phyloP scores from a whole-genome alignment of 345 rosid genomes.

The Salix viminalis region DNA sequence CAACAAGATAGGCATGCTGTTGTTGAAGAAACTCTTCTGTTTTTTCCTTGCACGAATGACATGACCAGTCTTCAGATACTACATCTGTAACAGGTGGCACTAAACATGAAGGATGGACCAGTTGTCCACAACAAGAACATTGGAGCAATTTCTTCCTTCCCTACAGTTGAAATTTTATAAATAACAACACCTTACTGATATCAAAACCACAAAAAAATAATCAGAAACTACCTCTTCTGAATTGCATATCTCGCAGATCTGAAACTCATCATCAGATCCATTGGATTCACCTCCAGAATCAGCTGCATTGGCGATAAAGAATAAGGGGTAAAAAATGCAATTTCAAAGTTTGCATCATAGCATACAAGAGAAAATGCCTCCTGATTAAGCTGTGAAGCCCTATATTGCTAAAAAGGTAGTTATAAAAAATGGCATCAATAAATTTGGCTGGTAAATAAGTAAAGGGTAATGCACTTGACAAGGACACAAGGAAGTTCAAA shows the following conservation, averaged over 20 bases:
- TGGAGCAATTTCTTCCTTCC: constrained; percentile 89
- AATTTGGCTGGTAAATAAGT: background rate
- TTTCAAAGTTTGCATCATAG: background rate
- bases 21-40: constrained; percentile 88
- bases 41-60: constrained; percentile 92
- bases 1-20: constrained; percentile 57
- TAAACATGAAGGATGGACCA: constrained; percentile 79
- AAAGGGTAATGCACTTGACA: background rate
- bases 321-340: background rate
- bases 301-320: constrained; percentile 42
- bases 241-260: constrained; percentile 90
- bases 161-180: constrained; percentile 37
- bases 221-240: constrained; percentile 64
- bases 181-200: constrained; percentile 4
- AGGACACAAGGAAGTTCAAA: background rate
- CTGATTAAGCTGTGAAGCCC: background rate
- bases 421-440: no score
- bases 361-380: background rate
- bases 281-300: constrained; percentile 72
- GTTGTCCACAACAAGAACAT: constrained; percentile 91
- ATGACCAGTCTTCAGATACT: constrained; percentile 76
- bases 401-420: background rate
- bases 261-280: constrained; percentile 98
- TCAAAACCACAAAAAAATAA: background rate
- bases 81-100: constrained; percentile 74